phyloP scores from a whole-genome alignment of 352 stramenopile genomes.

The Pythium biforme region DNA sequence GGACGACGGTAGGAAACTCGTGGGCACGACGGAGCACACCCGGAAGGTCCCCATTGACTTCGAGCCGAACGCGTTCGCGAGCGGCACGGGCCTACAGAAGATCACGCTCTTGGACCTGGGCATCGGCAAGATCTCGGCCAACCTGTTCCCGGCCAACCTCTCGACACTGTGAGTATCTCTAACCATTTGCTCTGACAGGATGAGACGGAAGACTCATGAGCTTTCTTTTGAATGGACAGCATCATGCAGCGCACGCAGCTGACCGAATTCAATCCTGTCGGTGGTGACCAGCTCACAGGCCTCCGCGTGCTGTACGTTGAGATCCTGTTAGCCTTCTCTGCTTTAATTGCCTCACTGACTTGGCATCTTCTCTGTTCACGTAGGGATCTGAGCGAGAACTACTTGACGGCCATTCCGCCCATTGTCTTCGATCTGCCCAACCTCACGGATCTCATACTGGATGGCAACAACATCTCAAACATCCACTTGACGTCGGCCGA shows the following conservation, averaged over 20 bases:
- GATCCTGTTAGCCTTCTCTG: background rate
- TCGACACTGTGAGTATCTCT: constrained; percentile 46
- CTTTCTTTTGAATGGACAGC: constrained; percentile 25
- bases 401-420: constrained; percentile 55
- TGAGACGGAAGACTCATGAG: background rate
- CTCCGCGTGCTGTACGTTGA: constrained; percentile 56
- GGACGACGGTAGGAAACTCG: constrained; percentile 55
- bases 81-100: constrained; percentile 40
- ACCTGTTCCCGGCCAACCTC: constrained; percentile 64
- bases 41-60: constrained; percentile 65
- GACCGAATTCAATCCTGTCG: constrained; percentile 59
- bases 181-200: too few species aligned
- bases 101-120: constrained; percentile 62
- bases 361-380: background rate
- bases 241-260: constrained; percentile 62
- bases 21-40: constrained; percentile 47
- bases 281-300: constrained; percentile 37
- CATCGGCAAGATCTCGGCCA: constrained; percentile 57
- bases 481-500: constrained; percentile 53
- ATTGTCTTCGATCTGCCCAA: constrained; percentile 69
- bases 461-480: constrained; percentile 51
- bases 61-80: constrained; percentile 44
- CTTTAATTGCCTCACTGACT: background rate
- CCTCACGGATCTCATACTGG: constrained; percentile 50
- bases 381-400: constrained; percentile 69